Evolutionary conservation across 208 protist species (phyloP), one percentile per base, ranked within the genome.

Genomic region (Balamuthia mandrillaris): DNA sequence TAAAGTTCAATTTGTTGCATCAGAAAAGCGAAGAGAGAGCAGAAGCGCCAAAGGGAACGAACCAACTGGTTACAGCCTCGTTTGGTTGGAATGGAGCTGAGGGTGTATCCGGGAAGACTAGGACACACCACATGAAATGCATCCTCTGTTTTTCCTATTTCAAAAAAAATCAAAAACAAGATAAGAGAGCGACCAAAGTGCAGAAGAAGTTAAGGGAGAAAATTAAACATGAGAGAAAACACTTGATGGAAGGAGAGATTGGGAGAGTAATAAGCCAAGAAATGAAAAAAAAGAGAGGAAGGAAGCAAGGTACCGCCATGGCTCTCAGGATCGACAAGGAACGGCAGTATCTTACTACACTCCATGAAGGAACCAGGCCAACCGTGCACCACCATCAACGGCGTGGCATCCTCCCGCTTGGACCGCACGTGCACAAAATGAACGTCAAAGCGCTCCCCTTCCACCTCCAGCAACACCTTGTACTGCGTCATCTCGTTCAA

Each of bases 121-220:
- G 75, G 75, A 42, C 75, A 83, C 14, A 83, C 75, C 29, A 83
- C 75, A 68, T 83, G 75, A 44, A 83, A 83, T n/a, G 41, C 51
- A n/a, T 6, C 47, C 51, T 24, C 21, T 52, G 41, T 44, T 52
- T 3, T 29, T 74, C 51, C 33, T 44, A 51, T 68, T 52, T 70
- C 39, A 14, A 74, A 9, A 74, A 74, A 6, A 18, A 74, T 33
- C 16, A 42, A 16, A 18, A 5, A 52, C n/a, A n/a, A n/a, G n/a
- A n/a, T n/a, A n/a, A n/a, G n/a, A n/a, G n/a, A n/a, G n/a, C n/a
- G n/a, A n/a, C n/a, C n/a, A n/a, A n/a, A n/a, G n/a, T n/a, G n/a
- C n/a, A n/a, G n/a, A n/a, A n/a, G n/a, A n/a, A n/a, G n/a, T n/a
- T n/a, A n/a, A n/a, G n/a, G n/a, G n/a, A n/a, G n/a, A n/a, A n/a